Percentiles rank a stretch among this genome's conserved stretches.
Conservation (phyloP, 75 land plant genomes). For the Picea sitchensis region DNA sequence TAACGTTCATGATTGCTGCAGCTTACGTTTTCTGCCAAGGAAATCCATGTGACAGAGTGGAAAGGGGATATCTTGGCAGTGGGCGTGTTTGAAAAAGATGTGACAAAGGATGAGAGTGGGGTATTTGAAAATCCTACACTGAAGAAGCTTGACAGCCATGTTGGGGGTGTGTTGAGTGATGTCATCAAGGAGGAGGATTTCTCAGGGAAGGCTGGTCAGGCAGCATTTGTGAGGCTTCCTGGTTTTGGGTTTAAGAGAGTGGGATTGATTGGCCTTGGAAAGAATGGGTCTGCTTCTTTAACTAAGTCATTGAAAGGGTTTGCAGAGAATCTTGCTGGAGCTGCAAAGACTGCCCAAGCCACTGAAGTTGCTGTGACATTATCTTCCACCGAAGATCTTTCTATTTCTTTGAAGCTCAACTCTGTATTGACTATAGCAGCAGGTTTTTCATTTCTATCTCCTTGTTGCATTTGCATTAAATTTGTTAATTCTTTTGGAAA, state of each 20-base stretch:
- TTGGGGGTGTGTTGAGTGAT: conserved; percentile 64
- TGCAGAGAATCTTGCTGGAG: conserved; percentile 80
- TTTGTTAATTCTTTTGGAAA: no score
- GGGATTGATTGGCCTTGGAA: conserved; percentile 83
- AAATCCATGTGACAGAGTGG: conserved; percentile 54
- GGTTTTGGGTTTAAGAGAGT: conserved; percentile 79
- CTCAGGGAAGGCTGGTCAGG: conserved; percentile 85
- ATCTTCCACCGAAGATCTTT: conserved; percentile 40
- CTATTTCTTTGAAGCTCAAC: conserved; percentile 49
- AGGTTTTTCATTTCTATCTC: no score
- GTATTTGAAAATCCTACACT: conserved; percentile 55
- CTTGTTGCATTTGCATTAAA: no score
- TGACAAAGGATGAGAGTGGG: conserved; percentile 26
- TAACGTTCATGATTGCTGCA: conserved; percentile 11
- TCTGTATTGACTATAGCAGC: conserved; percentile 32
- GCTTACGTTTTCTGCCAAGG: conserved; percentile 72
- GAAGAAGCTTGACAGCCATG: conserved; percentile 46
- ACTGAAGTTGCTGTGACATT: conserved; percentile 51
- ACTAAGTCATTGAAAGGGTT: conserved; percentile 35
- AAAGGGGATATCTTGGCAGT: conserved; percentile 90
- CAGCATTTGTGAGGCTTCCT: conserved; percentile 62
- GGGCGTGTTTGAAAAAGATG: conserved; percentile 82
- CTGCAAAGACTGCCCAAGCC: conserved; percentile 86
- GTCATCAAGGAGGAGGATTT: conserved; percentile 89
- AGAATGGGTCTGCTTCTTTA: conserved; percentile 7